Evolutionary conservation across 805 yeast species (phyloP), one percentile per base, ranked within the genome.

Genomic region (Candida succiphila): DNA sequence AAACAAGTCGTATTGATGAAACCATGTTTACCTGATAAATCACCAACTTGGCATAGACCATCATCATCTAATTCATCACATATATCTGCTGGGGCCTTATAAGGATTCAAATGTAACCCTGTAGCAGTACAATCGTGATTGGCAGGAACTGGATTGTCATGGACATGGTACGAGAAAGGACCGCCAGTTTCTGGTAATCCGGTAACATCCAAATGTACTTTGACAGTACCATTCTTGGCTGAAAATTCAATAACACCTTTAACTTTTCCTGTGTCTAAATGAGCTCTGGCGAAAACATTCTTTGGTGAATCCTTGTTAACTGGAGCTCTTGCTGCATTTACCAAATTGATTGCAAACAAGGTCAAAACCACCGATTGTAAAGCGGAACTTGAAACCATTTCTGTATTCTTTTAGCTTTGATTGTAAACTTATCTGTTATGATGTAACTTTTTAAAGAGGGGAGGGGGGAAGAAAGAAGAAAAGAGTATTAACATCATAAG

Each of bases 11-110:
- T 67, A 49, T 78, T 68, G 47, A 81, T 75, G 58, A 60, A 68
- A 10, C 89, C 89, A 54, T 80, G 87, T 52, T 79, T 80, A 29
- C 89, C 89, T 24, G 83, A 71, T 45, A 80, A 69, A 49, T 80
- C 88, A 37, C 89, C 89, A 27, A 79, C 72, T 54, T 76, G 76
- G 51, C 86, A 80, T 24, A 52, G 60, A 7, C 76, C 52, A 52
- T 79, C 79, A 43, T 67, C 62, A 14, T 60, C 60, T 36, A 62
- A 60, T 19, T 52, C 43, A 34, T 68, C 77, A 53, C 85, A 78
- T 9, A 42, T 45, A 31, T 61, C 63, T 16, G 63, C 54, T 8
- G 69, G 55, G 6, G 84, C 78, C 35, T 60, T 49, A 49, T 67
- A 78, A 4, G 88, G 88, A 46, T 80, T 78, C 38, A 80, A 73